These are phyloP conservation scores for Geotrichum citri-aurantii DNA, from an alignment of 1,139 yeast species.

Conservation along the genomic window DNA sequence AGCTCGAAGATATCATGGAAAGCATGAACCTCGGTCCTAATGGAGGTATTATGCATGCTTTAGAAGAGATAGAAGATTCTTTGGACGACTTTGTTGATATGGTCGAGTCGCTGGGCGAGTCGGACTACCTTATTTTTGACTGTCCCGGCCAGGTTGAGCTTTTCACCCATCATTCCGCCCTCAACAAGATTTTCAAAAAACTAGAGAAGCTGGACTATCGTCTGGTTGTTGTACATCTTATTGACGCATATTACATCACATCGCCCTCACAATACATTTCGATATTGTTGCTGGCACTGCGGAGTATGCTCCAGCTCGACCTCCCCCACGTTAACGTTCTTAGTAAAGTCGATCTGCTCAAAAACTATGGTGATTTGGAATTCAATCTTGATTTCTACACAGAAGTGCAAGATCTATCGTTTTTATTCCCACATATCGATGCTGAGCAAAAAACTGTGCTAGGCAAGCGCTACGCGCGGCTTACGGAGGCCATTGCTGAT, in stretches of 20 bases:
- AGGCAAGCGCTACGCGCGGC: constrained; percentile 57
- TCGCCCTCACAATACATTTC: constrained; percentile 92
- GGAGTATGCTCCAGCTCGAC: constrained; percentile 91
- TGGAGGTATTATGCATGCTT: constrained; percentile 87
- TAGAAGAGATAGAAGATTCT: constrained; percentile 53
- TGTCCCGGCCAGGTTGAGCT: constrained; percentile 98
- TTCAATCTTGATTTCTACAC: constrained; percentile 82
- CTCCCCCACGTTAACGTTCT: constrained; percentile 90
- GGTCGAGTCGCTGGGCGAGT: constrained; percentile 51
- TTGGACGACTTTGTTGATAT: constrained; percentile 57
- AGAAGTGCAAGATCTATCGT: constrained; percentile 78
- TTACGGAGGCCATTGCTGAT: constrained; percentile 77
- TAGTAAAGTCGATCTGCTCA: constrained; percentile 79
- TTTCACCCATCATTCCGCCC: constrained; percentile 83
- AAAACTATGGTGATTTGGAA: constrained; percentile 54
- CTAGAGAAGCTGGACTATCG: constrained; percentile 69
- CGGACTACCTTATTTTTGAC: constrained; percentile 79
- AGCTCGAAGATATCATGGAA: constrained; percentile 85
- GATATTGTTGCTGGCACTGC: constrained; percentile 65
- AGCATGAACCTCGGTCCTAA: constrained; percentile 84
- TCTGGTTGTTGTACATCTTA: constrained; percentile 77
- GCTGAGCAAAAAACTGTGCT: constrained; percentile 59
- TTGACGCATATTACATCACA: constrained; percentile 80
- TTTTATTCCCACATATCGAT: constrained; percentile 62
- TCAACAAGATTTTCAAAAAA: constrained; percentile 64